Conservation (phyloP, 2,329 filamentous ascomycete species). For the Clonostachys rhizophaga region DNA sequence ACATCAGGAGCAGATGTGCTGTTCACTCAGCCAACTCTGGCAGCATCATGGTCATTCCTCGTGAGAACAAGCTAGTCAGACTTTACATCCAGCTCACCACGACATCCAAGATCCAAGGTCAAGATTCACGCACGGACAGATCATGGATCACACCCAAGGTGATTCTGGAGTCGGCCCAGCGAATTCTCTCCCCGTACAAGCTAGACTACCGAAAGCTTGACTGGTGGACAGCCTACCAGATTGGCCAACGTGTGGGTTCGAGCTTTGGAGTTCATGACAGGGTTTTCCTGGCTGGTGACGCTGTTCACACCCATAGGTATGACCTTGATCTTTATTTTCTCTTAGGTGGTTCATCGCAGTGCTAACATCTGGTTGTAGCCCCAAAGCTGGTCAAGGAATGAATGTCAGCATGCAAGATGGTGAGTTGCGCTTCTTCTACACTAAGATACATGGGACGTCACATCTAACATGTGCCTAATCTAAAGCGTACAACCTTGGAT, state of each 20-base stretch:
- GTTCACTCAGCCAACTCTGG: constrained; percentile 52
- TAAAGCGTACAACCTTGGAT: constrained; percentile 51
- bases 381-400: constrained; percentile 67
- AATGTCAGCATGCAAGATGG: constrained; percentile 65
- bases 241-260: constrained; percentile 59
- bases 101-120: constrained; percentile 32
- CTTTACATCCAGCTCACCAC: constrained; percentile 59
- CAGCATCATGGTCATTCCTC: constrained; percentile 60
- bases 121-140: constrained; percentile 44
- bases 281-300: constrained; percentile 68
- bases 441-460: constrained; percentile 13
- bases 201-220: constrained; percentile 60
- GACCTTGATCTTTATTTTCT: constrained; percentile 2
- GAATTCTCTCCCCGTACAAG: constrained; percentile 63
- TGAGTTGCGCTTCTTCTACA: constrained; percentile 53
- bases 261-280: constrained; percentile 50
- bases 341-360: constrained; percentile 46
- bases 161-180: constrained; percentile 59
- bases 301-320: constrained; percentile 42
- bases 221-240: constrained; percentile 66
- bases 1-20: constrained; percentile 53
- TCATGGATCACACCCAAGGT: constrained; percentile 58
- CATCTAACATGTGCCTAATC: constrained; percentile 12
- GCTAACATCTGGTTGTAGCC: constrained; percentile 17
- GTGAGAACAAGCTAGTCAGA: constrained; percentile 58